These are phyloP conservation scores for Draba incana DNA, from an alignment of 345 rosid genomes.

Conservation along the genomic window DNA sequence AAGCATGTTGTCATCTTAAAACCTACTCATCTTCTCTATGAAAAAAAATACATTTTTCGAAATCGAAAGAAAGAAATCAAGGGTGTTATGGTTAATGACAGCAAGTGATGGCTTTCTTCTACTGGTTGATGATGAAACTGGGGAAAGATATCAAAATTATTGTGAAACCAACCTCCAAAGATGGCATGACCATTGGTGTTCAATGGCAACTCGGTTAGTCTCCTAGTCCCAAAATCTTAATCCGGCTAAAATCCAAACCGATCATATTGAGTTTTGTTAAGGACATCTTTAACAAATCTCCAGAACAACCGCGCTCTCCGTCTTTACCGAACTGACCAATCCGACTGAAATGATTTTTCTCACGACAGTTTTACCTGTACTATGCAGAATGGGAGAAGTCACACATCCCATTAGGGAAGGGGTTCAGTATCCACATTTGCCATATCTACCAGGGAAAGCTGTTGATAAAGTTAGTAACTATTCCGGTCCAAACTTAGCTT, in stretches of 20 bases:
- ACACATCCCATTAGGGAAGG: slow-evolving; percentile 69
- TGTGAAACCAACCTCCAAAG: slow-evolving; percentile 57
- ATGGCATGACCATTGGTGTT: slow-evolving; percentile 71
- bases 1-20: background rate
- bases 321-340: background rate
- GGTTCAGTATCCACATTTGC: slow-evolving; percentile 68
- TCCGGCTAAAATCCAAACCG: slow-evolving; percentile 11
- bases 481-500: slow-evolving; percentile 8
- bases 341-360: background rate
- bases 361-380: background rate
- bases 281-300: slow-evolving; percentile 1
- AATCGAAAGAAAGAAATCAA: background rate
- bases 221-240: slow-evolving; percentile 3
- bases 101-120: slow-evolving; percentile 77
- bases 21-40: background rate
- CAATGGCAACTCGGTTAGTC: slow-evolving; percentile 69
- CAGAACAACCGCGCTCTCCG: background rate
- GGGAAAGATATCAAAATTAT: slow-evolving; percentile 62
- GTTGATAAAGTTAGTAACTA: slow-evolving; percentile 54
- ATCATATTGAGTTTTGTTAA: no score
- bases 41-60: background rate
- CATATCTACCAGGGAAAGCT: slow-evolving; percentile 72
- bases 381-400: slow-evolving; percentile 65
- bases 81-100: slow-evolving; percentile 39
- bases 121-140: slow-evolving; percentile 49